Percentiles rank a stretch among this genome's conserved stretches.
These are phyloP conservation scores for Tulasnella sp. DNA, from an alignment of 768 basidiomycete species.

Conservation along the genomic window DNA sequence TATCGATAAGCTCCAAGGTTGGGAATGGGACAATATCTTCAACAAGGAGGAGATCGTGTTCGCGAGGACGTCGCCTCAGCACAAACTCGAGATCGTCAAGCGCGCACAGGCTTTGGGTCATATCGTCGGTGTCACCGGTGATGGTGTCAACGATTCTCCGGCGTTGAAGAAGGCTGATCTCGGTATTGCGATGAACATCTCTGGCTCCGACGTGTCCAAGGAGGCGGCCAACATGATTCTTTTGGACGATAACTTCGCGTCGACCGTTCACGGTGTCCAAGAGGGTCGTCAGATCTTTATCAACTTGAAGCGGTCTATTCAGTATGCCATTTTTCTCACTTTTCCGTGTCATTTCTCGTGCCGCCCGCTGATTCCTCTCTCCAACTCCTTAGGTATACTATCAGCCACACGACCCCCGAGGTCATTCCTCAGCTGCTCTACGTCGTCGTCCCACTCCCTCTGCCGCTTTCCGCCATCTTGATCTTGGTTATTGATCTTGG, in stretches of 20 bases:
- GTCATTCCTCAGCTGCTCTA: constrained; percentile 59
- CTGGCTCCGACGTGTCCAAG: constrained; percentile 62
- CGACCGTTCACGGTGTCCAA: constrained; percentile 37
- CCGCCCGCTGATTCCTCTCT: background rate
- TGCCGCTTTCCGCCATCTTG: constrained; percentile 55
- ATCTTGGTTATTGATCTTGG: constrained; percentile 66
- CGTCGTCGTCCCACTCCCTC: constrained; percentile 55
- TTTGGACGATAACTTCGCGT: constrained; percentile 62
- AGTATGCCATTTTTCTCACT: constrained; percentile 36
- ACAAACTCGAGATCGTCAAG: constrained; percentile 66
- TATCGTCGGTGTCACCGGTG: constrained; percentile 64
- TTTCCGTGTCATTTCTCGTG: constrained; percentile 34
- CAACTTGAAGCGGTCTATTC: constrained; percentile 60
- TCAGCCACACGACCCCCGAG: constrained; percentile 57
- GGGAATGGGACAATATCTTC: constrained; percentile 31
- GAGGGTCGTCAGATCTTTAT: constrained; percentile 38
- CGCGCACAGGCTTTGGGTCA: constrained; percentile 60
- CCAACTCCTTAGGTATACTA: constrained; percentile 40
- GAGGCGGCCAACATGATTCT: constrained; percentile 68
- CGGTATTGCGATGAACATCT: constrained; percentile 66
- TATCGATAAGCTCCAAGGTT: constrained; percentile 44
- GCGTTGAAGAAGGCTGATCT: constrained; percentile 40
- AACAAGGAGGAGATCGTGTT: constrained; percentile 60
- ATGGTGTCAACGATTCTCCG: constrained; percentile 63
- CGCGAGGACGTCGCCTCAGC: constrained; percentile 58